phyloP scores from a whole-genome alignment of 371 early-diverging fungal genomes.

The Rhizopus arrhizus region DNA sequence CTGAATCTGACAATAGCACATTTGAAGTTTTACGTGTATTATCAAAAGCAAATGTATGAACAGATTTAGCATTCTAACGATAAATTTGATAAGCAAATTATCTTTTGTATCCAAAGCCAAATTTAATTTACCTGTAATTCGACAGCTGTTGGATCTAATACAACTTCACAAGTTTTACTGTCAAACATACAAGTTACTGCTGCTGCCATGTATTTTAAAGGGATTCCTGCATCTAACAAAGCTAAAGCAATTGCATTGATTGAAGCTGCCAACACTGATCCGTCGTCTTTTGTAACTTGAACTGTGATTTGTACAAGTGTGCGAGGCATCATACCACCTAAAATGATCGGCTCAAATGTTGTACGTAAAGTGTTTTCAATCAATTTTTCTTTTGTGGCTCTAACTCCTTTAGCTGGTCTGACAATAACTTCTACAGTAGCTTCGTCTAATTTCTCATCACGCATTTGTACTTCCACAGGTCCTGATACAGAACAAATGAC shows the following conservation, averaged over 20 bases:
- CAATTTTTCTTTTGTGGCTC: conserved; percentile 73
- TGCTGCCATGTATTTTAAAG: conserved; percentile 72
- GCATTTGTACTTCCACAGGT: conserved; percentile 80
- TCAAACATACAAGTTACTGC: conserved; percentile 76
- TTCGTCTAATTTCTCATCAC: conserved; percentile 86
- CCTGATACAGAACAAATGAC: conserved; percentile 87
- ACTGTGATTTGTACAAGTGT: conserved; percentile 82
- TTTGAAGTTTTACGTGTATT: conserved; percentile 39
- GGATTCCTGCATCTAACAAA: conserved; percentile 90
- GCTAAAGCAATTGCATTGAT: conserved; percentile 87
- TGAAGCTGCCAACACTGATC: conserved; percentile 77
- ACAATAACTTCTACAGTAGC: conserved; percentile 83
- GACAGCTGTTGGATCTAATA: conserved; percentile 79
- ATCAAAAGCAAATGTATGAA: conserved; percentile 87
- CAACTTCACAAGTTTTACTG: conserved; percentile 53
- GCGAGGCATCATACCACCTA: conserved; percentile 85
- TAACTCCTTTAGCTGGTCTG: conserved; percentile 69
- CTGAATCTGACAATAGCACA: conserved; percentile 63
- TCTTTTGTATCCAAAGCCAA: background rate
- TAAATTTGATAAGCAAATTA: background rate
- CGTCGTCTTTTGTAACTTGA: conserved; percentile 85
- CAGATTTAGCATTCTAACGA: conserved; percentile 64
- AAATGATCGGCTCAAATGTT: conserved; percentile 74
- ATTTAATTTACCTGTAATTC: conserved; percentile 65
- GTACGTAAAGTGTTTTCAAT: conserved; percentile 70